Evolutionary conservation across 257 asterid species (phyloP).

Genomic region (Mentha longifolia): DNA sequence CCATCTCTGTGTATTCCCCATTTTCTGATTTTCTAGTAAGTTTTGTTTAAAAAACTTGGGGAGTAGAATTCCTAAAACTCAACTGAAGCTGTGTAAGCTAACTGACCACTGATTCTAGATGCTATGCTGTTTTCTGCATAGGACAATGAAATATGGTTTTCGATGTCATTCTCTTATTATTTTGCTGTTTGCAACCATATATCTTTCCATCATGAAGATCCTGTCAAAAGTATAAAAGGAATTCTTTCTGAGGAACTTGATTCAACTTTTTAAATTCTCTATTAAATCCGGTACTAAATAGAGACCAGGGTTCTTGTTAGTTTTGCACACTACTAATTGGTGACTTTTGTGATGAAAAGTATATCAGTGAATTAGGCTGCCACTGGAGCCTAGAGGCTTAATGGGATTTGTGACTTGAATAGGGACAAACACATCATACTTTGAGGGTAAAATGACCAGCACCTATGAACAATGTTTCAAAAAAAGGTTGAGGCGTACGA

Average conservation of each 20-base stretch:
- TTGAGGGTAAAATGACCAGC: too few relatives aligned
- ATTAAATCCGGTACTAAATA: neutral
- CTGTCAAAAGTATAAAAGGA: conserved; percentile 6
- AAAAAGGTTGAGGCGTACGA: too few relatives aligned
- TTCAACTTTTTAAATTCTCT: neutral
- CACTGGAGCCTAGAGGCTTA: conserved; percentile 12
- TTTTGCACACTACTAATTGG: conserved; percentile 20
- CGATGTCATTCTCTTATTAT: neutral
- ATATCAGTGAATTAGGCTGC: neutral
- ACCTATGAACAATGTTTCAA: too few relatives aligned
- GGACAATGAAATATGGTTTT: neutral
- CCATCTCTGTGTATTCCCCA: neutral
- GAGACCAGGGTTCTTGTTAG: conserved; percentile 10
- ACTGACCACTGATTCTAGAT: neutral
- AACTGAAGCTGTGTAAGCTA: neutral
- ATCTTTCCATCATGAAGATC: conserved; percentile 7
- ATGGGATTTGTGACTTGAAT: neutral
- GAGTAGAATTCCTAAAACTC: neutral
- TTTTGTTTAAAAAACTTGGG: neutral
- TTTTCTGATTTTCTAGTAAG: neutral
- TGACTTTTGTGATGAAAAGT: neutral
- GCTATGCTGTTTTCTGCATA: neutral
- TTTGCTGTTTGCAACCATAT: neutral
- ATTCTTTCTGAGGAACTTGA: conserved; percentile 7
- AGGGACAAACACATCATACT: neutral